A percentile compares a stretch with the other conserved stretches of the same genome.
These are phyloP conservation scores for Talaromyces stipitatus DNA, from an alignment of 495 filamentous ascomycete species.

Conservation along the genomic window DNA sequence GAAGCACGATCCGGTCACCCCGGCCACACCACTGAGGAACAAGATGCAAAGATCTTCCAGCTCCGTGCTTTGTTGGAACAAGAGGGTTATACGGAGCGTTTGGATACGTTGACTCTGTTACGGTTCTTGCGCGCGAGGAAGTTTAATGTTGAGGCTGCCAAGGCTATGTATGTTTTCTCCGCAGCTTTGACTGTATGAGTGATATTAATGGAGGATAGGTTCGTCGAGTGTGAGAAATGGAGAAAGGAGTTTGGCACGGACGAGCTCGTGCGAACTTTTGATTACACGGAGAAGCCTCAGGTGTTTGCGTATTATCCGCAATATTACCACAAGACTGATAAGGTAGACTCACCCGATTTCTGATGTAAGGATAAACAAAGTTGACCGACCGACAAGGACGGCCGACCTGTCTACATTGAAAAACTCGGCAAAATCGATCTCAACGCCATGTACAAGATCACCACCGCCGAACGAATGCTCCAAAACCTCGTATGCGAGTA, in stretches of 20 bases:
- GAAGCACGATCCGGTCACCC: slow-evolving; percentile 68
- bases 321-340: slow-evolving; percentile 99
- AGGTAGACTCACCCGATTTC: slow-evolving; percentile 44
- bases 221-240: slow-evolving; percentile 87
- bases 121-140: slow-evolving; percentile 91
- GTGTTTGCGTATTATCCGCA: slow-evolving; percentile 94
- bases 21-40: slow-evolving; percentile 76
- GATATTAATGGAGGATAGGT: slow-evolving; percentile 48
- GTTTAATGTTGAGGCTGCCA: slow-evolving; percentile 77
- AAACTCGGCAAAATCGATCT: slow-evolving; percentile 92
- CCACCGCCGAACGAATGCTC: slow-evolving; percentile 85
- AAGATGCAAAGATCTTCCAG: slow-evolving; percentile 85
- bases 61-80: slow-evolving; percentile 77
- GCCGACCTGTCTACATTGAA: slow-evolving; percentile 94
- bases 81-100: slow-evolving; percentile 70
- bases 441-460: slow-evolving; percentile 84
- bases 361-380: not conserved
- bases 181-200: not conserved
- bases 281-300: slow-evolving; percentile 79
- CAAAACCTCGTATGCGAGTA: slow-evolving; percentile 95
- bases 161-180: slow-evolving; percentile 65
- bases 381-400: slow-evolving; percentile 54
- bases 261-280: slow-evolving; percentile 69
- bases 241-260: slow-evolving; percentile 82
- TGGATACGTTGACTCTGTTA: slow-evolving; percentile 87